A percentile compares a stretch with the other conserved stretches of the same genome.
Conservation (phyloP, 306 rosid species). For the Trichosanthes truncata region DNA sequence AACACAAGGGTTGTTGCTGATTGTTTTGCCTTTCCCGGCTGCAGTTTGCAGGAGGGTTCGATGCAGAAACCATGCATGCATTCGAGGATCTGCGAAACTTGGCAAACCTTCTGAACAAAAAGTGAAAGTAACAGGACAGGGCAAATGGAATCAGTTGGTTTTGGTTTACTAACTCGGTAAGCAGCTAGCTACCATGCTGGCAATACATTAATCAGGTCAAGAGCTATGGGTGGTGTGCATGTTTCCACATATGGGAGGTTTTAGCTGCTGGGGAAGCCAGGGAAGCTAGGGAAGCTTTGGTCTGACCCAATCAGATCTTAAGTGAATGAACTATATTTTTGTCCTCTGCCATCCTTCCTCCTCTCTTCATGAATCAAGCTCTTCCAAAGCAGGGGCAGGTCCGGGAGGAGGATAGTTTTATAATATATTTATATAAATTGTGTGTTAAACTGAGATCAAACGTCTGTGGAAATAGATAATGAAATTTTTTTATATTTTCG, state of each 20-base stretch:
- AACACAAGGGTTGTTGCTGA: not conserved
- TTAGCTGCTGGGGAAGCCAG: not conserved
- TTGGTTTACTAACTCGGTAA: slow-evolving; percentile 39
- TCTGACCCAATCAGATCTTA: not conserved
- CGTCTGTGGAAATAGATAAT: not conserved
- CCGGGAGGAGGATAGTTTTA: not conserved
- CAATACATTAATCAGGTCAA: not conserved
- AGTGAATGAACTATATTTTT: not conserved
- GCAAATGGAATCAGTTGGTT: not conserved
- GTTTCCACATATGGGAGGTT: not conserved
- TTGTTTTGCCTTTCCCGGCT: slow-evolving; percentile 9
- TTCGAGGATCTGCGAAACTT: slow-evolving; percentile 92
- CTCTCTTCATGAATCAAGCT: not conserved
- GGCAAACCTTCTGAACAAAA: slow-evolving; percentile 76
- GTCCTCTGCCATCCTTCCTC: not conserved
- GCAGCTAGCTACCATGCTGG: not conserved
- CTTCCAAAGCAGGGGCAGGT: not conserved
- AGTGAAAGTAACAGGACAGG: slow-evolving; percentile 20
- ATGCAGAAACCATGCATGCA: slow-evolving; percentile 94
- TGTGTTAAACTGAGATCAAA: not conserved
- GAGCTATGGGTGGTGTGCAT: not conserved
- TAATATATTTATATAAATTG: not conserved
- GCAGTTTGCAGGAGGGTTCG: slow-evolving; percentile 99
- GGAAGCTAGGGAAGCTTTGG: not conserved
- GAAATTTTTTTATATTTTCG: no score